phyloP scores from a whole-genome alignment of 495 filamentous ascomycete species.

The Tuber aestivum region DNA sequence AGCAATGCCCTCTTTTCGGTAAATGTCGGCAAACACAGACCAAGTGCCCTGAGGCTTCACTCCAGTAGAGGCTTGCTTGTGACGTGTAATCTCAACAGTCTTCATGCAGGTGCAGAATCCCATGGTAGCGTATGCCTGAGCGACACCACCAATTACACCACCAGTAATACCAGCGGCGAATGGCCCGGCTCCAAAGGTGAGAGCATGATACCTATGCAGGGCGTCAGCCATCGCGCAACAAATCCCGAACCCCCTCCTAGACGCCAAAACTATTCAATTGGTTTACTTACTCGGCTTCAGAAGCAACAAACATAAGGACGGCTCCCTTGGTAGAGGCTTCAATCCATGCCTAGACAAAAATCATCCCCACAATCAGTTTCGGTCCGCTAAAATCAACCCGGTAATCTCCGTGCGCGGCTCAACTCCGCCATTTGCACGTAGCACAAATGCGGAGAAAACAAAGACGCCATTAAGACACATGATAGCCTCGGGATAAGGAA shows the following conservation, averaged over 20 bases:
- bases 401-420: constrained; percentile 14
- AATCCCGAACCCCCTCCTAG: neutral
- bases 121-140: constrained; percentile 98
- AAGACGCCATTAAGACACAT: neutral
- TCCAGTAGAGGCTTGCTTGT: constrained; percentile 80
- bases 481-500: constrained; percentile 15
- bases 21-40: constrained; percentile 93
- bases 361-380: constrained; percentile 23
- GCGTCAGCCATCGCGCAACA: constrained; percentile 14
- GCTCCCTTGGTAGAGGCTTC: constrained; percentile 99
- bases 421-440: constrained; percentile 11
- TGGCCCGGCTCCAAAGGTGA: constrained; percentile 69
- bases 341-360: constrained; percentile 69
- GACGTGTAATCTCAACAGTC: constrained; percentile 98
- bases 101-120: constrained; percentile 99
- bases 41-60: constrained; percentile 82
- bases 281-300: constrained; percentile 70
- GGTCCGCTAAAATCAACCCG: constrained; percentile 7
- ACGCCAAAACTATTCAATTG: constrained; percentile 9
- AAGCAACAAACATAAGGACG: constrained; percentile 97
- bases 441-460: neutral
- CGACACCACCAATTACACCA: constrained; percentile 89
- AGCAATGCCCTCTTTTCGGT: constrained; percentile 83
- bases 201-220: constrained; percentile 60
- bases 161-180: constrained; percentile 84